Conservation (phyloP, 1,284 basidiomycete species). For the Ustilago sp. region DNA sequence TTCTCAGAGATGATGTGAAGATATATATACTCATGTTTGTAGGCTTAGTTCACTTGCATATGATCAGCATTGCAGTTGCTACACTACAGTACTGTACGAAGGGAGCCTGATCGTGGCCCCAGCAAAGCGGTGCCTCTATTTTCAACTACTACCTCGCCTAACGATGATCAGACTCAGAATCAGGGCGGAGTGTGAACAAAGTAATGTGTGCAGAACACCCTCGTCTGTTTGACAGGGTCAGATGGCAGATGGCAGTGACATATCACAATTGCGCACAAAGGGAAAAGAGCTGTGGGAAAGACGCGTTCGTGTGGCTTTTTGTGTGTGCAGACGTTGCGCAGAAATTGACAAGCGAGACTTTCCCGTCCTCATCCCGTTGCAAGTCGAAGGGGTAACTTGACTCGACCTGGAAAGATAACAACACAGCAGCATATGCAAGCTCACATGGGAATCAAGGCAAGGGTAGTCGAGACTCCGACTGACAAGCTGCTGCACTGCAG, state of each 20-base stretch:
- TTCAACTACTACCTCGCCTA: neutral
- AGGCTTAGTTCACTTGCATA: too few relatives aligned
- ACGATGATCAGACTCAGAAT: neutral
- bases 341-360: conserved; percentile 6
- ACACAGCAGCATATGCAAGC: neutral
- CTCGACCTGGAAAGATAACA: neutral
- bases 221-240: conserved; percentile 3
- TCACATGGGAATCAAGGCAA: neutral
- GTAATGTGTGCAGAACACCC: neutral
- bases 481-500: neutral
- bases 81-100: too few relatives aligned
- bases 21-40: too few relatives aligned
- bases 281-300: neutral
- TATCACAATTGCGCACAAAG: neutral
- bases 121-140: neutral
- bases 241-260: conserved; percentile 9
- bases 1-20: too few relatives aligned
- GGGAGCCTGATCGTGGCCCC: too few relatives aligned
- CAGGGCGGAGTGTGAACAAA: neutral
- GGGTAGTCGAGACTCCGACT: neutral
- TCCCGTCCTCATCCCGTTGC: conserved; percentile 10
- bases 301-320: neutral
- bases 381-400: neutral
- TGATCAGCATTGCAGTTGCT: too few relatives aligned
- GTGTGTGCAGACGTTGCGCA: neutral